Base-by-base conservation (phyloP, 345 rosid species). In the Ricinus communis region DNA sequence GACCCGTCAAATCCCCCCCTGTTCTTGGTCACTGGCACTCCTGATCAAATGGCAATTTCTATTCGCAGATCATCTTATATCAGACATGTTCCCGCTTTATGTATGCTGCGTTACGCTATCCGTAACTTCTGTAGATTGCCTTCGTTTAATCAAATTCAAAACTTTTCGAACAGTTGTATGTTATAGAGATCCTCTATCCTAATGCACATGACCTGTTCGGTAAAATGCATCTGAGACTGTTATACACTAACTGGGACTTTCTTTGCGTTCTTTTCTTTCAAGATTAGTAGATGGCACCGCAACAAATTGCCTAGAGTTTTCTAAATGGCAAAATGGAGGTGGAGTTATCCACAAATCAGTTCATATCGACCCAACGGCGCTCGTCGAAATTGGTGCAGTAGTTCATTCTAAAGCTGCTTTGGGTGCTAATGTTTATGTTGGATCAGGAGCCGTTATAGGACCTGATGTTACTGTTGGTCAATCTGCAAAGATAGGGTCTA, bases 361-460 rank as follows among this genome's bases (percentile, higher is more conserved):
- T 56, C 43, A 72, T 27, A 71, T 90, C 51, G 89, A 85, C 75
- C 77, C 89, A 36, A 80, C 93, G 8, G 93, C 71, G 33, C 46
- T 72, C 36, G 65, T 93, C 45, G 91, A 87, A 73, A 62, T 78
- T 28, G 98, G 93, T 27, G 89, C 91, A 8, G 65, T 90, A 16
- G 83, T 87, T 75, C 94, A 87, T 70, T 69, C 86, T 24, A 76
- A 76, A 58, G 85, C 87, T 72, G 78, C 76, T 2, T 69, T 90
- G 74, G 89, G 87, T 76, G 83, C 89, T 1, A 61, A 84, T 43
- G 93, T 88, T 65, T 71, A n/a, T 54, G 63, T 88, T 64, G 94
- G 94, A 56, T 86, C 96, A 13, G 91, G 93, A 62, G 63, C 93
- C 68, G 81, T 90, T 50, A 57, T 88, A 76, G 97, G 96, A 65